Evolutionary conservation across 192 early-diverging fungal genomes (phyloP), one percentile per base, ranked within the genome.

Genomic region (Podila epigama): DNA sequence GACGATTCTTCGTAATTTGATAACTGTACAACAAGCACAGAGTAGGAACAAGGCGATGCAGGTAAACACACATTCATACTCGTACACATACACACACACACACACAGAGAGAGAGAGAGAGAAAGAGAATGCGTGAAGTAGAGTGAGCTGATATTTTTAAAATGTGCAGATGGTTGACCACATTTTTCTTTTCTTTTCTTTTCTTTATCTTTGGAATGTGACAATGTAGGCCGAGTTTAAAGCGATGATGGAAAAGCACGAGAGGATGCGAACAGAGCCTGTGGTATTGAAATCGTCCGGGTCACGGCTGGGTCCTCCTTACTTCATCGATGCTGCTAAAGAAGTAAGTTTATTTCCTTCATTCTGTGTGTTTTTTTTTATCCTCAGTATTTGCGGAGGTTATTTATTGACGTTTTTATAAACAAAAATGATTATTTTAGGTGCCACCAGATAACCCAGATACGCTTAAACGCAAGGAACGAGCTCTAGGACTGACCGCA

Each of bases 391-490:
- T 33, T 35, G 15, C 22, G 16, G 31, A 32, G 13, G n/a, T 5
- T 4, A 16, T 28, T 29, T 35, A 27, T 42, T 40, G 15, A 31
- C 8, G 3, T 34, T 28, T 34, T 44, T 2, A 44, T 44, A n/a
- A n/a, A 44, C 20, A 15, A 44, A 44, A 44, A 22, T 29, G 33
- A 7, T 51, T 25, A 40, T 36, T 32, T 22, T 68, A 81, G 80
- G 52, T 37, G 4, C 72, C 71, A 20, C 80, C 68, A 2, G 40
- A 68, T 2, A 75, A 77, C 31, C 50, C 40, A 36, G 80, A 81
- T 16, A 48, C 63, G 36, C 12, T 37, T 3, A 42, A 31, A 22
- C 57, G 31, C 5, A 52, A 60, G 33, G 55, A 44, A 28, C 42
- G 28, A 16, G 57, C 69, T 1, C 25, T 69, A 13, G 50, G 50